phyloP scores from a whole-genome alignment of 164 flowering plant species.

The Aristolochia contorta region DNA sequence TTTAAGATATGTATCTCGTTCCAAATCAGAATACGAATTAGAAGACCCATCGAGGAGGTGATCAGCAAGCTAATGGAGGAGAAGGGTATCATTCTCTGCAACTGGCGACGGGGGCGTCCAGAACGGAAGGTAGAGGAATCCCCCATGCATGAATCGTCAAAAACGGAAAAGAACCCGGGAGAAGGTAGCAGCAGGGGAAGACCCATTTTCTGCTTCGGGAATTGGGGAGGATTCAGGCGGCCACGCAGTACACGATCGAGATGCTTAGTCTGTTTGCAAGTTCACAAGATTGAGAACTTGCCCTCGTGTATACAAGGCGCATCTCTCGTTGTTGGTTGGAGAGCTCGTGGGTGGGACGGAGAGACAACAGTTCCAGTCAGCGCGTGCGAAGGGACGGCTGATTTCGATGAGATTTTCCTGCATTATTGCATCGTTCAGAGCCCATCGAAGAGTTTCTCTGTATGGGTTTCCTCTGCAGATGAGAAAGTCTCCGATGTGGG shows the following conservation, averaged over 20 bases:
- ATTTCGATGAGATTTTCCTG: conserved; percentile 12
- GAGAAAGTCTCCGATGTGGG: conserved; percentile 5
- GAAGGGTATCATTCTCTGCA: neutral
- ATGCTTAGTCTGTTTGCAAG: conserved; percentile 12
- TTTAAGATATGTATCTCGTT: no score
- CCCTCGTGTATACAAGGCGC: conserved; percentile 6
- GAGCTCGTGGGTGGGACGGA: conserved; percentile 6
- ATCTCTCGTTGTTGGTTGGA: conserved; percentile 9
- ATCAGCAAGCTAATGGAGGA: no score
- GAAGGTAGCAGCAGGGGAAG: neutral
- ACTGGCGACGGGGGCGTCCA: neutral
- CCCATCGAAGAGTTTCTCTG: conserved; percentile 6
- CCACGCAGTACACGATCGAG: neutral
- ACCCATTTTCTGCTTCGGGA: conserved; percentile 4
- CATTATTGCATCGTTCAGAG: conserved; percentile 4
- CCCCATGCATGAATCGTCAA: no score
- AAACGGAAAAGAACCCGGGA: neutral
- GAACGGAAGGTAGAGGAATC: neutral
- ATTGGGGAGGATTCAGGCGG: conserved; percentile 2
- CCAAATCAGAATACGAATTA: neutral
- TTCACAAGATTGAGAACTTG: conserved; percentile 10
- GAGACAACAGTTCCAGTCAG: conserved; percentile 9
- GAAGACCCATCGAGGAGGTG: neutral
- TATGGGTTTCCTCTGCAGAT: conserved; percentile 5
- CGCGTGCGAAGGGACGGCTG: conserved; percentile 2